Conservation (phyloP, 1,284 basidiomycete species). For the Sphagnurus paluster region DNA sequence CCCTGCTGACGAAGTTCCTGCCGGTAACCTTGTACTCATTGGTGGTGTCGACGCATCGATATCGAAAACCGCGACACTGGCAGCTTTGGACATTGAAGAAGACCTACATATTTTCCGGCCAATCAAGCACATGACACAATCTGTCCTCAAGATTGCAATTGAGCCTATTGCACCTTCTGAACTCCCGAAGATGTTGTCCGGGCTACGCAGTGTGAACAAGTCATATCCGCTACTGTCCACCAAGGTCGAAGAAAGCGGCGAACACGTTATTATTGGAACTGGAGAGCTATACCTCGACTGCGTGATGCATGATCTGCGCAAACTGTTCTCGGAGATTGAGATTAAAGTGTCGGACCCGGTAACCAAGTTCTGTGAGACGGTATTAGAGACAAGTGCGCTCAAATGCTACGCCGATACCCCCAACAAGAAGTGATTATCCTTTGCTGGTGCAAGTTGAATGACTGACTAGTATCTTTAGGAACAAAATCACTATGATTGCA, state of each 20-base stretch:
- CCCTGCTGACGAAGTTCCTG: constrained; percentile 83
- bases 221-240: constrained; percentile 93
- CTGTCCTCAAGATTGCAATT: constrained; percentile 98
- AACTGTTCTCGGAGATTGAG: constrained; percentile 96
- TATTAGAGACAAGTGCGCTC: constrained; percentile 95
- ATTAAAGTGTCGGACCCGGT: constrained; percentile 99
- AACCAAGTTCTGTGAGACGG: constrained; percentile 98
- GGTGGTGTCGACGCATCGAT: constrained; percentile 94
- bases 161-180: constrained; percentile 98
- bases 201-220: constrained; percentile 96
- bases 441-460: constrained; percentile 1
- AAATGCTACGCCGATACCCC: constrained; percentile 99
- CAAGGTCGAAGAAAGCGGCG: constrained; percentile 98
- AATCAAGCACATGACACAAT: constrained; percentile 94
- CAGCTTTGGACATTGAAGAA: constrained; percentile 70
- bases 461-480: constrained; percentile 51
- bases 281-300: constrained; percentile 98
- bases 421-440: constrained; percentile 85
- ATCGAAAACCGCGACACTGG: constrained; percentile 92
- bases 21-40: constrained; percentile 92
- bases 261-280: constrained; percentile 96
- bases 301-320: constrained; percentile 93
- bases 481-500: constrained; percentile 97
- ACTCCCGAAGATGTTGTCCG: constrained; percentile 97
- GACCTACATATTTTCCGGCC: constrained; percentile 95